Conservation (phyloP, 345 rosid species). For the Melastoma malabathricum region DNA sequence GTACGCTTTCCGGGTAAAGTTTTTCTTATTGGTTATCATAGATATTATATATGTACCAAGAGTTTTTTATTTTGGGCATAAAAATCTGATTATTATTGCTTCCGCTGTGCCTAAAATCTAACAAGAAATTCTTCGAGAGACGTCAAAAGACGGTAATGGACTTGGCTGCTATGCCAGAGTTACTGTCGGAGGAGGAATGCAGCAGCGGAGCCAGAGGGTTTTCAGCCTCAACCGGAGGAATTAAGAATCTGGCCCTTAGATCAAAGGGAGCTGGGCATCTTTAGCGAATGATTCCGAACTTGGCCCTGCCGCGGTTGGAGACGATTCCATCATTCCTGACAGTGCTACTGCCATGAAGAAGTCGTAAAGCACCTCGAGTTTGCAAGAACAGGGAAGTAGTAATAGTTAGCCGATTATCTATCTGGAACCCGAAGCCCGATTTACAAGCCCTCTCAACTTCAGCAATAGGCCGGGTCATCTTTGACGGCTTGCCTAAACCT, state of each 20-base stretch:
- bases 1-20: no score
- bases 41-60: no score
- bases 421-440: slow-evolving; percentile 52
- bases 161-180: slow-evolving; percentile 29
- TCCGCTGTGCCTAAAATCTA: no score
- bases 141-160: slow-evolving; percentile 61
- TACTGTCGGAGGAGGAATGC: slow-evolving; percentile 49
- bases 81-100: no score
- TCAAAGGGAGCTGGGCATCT: slow-evolving; percentile 34
- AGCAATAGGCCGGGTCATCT: slow-evolving; percentile 44
- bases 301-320: neutral
- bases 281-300: slow-evolving; percentile 21
- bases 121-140: slow-evolving; percentile 34
- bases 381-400: slow-evolving; percentile 40
- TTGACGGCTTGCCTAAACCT: slow-evolving; percentile 72
- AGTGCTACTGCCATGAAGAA: slow-evolving; percentile 37
- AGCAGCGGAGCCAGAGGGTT: slow-evolving; percentile 25
- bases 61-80: no score
- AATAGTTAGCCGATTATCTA: slow-evolving; percentile 16
- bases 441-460: slow-evolving; percentile 40
- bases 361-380: slow-evolving; percentile 63
- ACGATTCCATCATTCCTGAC: slow-evolving; percentile 21
- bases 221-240: slow-evolving; percentile 31
- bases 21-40: no score
- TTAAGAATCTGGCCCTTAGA: slow-evolving; percentile 62